Percentiles rank a stretch among this genome's conserved stretches.
These are phyloP conservation scores for Bipolaris gigantea DNA, from an alignment of 2,329 filamentous ascomycete genomes.

Conservation along the genomic window DNA sequence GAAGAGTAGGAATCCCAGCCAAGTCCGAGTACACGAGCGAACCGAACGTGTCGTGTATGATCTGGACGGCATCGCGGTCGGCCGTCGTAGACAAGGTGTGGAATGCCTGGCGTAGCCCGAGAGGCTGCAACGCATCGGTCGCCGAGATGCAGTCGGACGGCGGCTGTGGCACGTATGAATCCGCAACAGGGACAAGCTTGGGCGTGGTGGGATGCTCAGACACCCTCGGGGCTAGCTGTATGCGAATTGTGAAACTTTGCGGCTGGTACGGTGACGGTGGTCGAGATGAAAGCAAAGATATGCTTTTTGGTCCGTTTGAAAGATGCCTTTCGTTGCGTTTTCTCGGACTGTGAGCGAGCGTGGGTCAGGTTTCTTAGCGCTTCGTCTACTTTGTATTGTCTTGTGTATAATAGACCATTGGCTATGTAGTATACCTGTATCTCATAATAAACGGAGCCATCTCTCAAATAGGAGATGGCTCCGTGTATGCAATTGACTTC, in stretches of 20 bases:
- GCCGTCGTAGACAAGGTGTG: conserved; percentile 19
- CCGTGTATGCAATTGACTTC: too few species aligned
- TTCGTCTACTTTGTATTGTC: too few species aligned
- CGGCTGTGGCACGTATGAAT: conserved; percentile 18
- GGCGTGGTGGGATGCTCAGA: conserved; percentile 30
- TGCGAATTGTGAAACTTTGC: conserved; percentile 25
- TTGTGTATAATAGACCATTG: too few species aligned
- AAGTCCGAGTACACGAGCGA: conserved; percentile 10
- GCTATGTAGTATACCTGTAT: neutral
- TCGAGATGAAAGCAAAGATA: too few species aligned
- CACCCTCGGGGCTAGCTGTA: conserved; percentile 10
- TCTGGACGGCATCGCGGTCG: conserved; percentile 16
- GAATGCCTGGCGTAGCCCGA: conserved; percentile 22
- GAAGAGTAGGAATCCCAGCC: conserved; percentile 2
- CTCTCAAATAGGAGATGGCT: neutral
- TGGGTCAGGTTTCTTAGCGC: too few species aligned
- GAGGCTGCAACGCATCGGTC: conserved; percentile 14
- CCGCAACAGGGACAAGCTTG: conserved; percentile 15
- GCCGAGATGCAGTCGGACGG: conserved; percentile 16
- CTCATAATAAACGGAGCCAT: neutral
- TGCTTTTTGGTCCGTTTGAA: too few species aligned
- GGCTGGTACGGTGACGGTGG: conserved; percentile 18
- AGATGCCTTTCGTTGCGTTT: too few species aligned
- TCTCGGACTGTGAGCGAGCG: too few species aligned
- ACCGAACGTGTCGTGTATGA: conserved; percentile 21